phyloP scores from a whole-genome alignment of 2,329 filamentous ascomycete genomes.

The Zelopaecilomyces penicillatus region DNA sequence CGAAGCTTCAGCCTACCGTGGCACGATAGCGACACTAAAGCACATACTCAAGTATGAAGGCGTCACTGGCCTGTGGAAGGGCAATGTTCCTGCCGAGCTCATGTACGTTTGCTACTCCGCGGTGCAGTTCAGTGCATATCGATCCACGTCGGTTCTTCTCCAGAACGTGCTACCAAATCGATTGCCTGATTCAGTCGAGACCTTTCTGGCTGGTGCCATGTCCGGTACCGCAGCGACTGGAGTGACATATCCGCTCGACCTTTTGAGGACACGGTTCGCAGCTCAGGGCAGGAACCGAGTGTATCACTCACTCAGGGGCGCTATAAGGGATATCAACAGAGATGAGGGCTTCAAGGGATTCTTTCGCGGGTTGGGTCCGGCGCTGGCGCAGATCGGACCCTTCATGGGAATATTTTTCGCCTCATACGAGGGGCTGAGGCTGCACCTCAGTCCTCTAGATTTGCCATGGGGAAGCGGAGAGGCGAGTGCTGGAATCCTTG shows the following conservation, averaged over 20 bases:
- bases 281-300: constrained; percentile 75
- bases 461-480: constrained; percentile 71
- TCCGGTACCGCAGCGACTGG: constrained; percentile 79
- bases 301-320: constrained; percentile 63
- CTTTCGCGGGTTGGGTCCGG: constrained; percentile 78
- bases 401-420: constrained; percentile 98
- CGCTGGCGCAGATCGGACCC: constrained; percentile 79
- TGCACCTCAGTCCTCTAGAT: constrained; percentile 45
- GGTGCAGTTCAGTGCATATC: constrained; percentile 84
- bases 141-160: constrained; percentile 61
- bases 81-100: constrained; percentile 89
- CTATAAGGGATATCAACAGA: constrained; percentile 62
- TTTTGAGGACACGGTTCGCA: constrained; percentile 91
- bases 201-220: constrained; percentile 73
- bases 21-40: constrained; percentile 65
- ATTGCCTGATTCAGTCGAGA: constrained; percentile 61
- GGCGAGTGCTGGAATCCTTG: constrained; percentile 71
- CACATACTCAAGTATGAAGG: constrained; percentile 77
- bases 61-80: constrained; percentile 86
- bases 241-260: constrained; percentile 83
- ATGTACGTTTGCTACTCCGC: constrained; percentile 90
- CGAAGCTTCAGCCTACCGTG: constrained; percentile 54
- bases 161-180: constrained; percentile 36
- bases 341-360: constrained; percentile 74
- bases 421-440: constrained; percentile 69